phyloP scores from a whole-genome alignment of 2,329 filamentous ascomycete genomes.

The Penicillium sp. region DNA sequence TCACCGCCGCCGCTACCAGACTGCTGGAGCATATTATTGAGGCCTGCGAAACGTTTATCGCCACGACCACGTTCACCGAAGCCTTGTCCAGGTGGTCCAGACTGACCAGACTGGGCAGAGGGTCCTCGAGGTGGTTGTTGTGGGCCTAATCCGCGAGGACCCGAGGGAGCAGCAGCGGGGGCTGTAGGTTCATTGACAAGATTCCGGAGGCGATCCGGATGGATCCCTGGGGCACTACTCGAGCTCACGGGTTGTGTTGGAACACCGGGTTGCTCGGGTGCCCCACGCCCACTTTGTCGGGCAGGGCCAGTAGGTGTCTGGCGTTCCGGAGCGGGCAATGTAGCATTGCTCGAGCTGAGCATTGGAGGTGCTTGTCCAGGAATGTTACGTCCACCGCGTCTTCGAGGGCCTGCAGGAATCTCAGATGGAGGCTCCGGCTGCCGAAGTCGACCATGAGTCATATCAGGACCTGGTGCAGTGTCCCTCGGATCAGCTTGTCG shows the following conservation, averaged over 20 bases:
- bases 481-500: constrained; percentile 41
- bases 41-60: constrained; percentile 47
- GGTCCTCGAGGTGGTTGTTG: constrained; percentile 28
- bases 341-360: constrained; percentile 18
- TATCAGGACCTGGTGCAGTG: constrained; percentile 38
- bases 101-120: constrained; percentile 41
- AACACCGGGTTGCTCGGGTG: constrained; percentile 31
- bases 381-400: constrained; percentile 26
- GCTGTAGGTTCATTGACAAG: constrained; percentile 32
- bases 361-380: constrained; percentile 28
- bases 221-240: constrained; percentile 47
- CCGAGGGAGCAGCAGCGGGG: neutral
- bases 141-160: constrained; percentile 17
- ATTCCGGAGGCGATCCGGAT: constrained; percentile 53
- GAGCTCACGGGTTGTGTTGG: constrained; percentile 32
- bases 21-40: constrained; percentile 50
- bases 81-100: constrained; percentile 30
- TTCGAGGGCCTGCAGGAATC: constrained; percentile 55
- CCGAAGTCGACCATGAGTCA: constrained; percentile 48
- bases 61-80: constrained; percentile 40
- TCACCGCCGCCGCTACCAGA: constrained; percentile 34
- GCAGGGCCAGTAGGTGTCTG: constrained; percentile 45
- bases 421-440: constrained; percentile 40
- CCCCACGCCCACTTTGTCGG: constrained; percentile 37
- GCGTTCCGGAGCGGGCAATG: constrained; percentile 34